phyloP scores from a whole-genome alignment of 495 filamentous ascomycete species.

The Oleoguttula mirabilis region DNA sequence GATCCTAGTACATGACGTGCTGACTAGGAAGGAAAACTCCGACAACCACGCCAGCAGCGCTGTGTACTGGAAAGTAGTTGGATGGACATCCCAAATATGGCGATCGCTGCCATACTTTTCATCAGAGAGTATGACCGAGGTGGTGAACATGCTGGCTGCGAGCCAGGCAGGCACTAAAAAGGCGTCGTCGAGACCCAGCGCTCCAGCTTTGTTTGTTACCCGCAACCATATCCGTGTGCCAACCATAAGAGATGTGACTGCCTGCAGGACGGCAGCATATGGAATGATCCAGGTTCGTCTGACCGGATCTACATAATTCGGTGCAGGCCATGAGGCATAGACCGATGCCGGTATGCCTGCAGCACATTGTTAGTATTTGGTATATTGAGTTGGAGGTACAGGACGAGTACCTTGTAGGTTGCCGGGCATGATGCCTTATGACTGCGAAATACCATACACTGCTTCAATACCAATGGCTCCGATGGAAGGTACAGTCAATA shows the following conservation, averaged over 20 bases:
- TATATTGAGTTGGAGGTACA: too few relatives aligned
- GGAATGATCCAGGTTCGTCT: conserved; percentile 5
- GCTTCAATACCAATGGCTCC: too few relatives aligned
- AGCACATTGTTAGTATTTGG: too few relatives aligned
- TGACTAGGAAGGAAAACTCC: conserved; percentile 22
- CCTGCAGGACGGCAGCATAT: neutral
- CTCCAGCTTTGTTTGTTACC: neutral
- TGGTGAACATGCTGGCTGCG: conserved; percentile 3
- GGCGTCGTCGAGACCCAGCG: conserved; percentile 5
- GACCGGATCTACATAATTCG: conserved; percentile 3
- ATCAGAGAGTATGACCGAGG: conserved; percentile 1
- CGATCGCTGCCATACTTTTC: conserved; percentile 20
- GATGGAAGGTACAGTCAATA: too few relatives aligned
- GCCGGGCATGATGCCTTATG: too few relatives aligned
- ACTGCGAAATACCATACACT: too few relatives aligned
- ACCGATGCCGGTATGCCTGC: conserved; percentile 9
- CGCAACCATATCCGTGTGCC: conserved; percentile 4
- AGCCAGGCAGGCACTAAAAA: conserved; percentile 2
- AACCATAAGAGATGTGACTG: conserved; percentile 3
- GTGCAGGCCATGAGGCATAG: conserved; percentile 3
- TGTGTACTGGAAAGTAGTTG: conserved; percentile 2
- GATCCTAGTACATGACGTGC: conserved; percentile 22
- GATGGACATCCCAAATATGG: conserved; percentile 25
- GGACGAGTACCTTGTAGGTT: too few relatives aligned
- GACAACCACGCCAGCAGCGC: conserved; percentile 20